Evolutionary conservation across 1,284 basidiomycete genomes (phyloP).

Genomic region (Cryptococcus wingfieldii): DNA sequence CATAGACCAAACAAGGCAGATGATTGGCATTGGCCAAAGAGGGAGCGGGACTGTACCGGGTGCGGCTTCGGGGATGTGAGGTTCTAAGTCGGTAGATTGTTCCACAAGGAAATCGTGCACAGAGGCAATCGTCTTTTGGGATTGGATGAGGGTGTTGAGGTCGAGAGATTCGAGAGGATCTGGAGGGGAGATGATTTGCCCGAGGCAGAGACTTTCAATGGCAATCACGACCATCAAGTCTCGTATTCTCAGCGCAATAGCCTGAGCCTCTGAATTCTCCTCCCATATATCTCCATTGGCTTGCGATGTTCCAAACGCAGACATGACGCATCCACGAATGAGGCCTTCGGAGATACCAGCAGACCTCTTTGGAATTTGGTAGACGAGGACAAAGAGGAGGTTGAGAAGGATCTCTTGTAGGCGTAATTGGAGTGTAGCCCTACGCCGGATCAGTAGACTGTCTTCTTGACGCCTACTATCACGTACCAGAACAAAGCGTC

Average conservation of each 20-base stretch:
- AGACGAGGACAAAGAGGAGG: constrained; percentile 38
- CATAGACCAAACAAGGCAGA: constrained; percentile 44
- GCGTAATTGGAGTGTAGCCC: constrained; percentile 39
- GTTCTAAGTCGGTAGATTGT: constrained; percentile 25
- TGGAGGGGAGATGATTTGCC: constrained; percentile 26
- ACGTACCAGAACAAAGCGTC: constrained; percentile 35
- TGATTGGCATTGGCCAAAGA: constrained; percentile 34
- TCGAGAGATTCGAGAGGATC: constrained; percentile 12
- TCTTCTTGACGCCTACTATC: too few relatives aligned
- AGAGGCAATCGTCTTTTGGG: constrained; percentile 26
- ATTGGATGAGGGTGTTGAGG: constrained; percentile 23
- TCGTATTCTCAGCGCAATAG: constrained; percentile 28
- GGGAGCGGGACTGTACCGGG: constrained; percentile 14
- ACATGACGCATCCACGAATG: constrained; percentile 32
- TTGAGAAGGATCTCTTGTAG: constrained; percentile 36
- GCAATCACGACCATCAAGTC: constrained; percentile 37
- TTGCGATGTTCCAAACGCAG: constrained; percentile 37
- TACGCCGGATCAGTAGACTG: constrained; percentile 3
- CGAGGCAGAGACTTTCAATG: constrained; percentile 35
- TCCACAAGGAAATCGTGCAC: constrained; percentile 35
- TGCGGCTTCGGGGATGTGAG: constrained; percentile 10
- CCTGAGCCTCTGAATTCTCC: constrained; percentile 24
- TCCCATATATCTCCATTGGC: constrained; percentile 41
- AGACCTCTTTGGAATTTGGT: constrained; percentile 29
- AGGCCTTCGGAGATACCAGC: constrained; percentile 37